phyloP scores from a whole-genome alignment of 192 early-diverging fungal genomes.

The Coemansia sp. region DNA sequence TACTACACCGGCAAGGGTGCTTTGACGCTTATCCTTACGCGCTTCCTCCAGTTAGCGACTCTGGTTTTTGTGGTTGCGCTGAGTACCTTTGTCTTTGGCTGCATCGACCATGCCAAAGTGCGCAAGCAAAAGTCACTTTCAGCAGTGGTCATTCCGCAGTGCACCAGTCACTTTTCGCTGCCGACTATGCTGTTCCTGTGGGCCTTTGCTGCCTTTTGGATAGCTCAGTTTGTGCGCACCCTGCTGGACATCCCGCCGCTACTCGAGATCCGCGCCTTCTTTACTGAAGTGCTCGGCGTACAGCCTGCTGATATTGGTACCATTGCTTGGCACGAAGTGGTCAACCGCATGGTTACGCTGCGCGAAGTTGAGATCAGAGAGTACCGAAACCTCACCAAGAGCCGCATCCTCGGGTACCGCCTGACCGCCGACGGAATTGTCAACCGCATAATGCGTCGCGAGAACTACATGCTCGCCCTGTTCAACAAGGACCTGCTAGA shows the following conservation, averaged over 20 bases:
- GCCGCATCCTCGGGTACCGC: slow-evolving; percentile 54
- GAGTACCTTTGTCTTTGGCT: slow-evolving; percentile 84
- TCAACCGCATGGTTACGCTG: slow-evolving; percentile 69
- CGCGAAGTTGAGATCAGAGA: slow-evolving; percentile 64
- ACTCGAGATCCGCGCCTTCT: slow-evolving; percentile 84
- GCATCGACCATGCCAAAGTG: slow-evolving; percentile 87
- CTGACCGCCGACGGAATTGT: slow-evolving; percentile 75
- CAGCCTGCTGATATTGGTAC: slow-evolving; percentile 80
- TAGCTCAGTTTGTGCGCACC: slow-evolving; percentile 67
- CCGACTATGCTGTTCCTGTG: slow-evolving; percentile 59
- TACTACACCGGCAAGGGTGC: slow-evolving; percentile 92
- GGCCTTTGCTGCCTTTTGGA: slow-evolving; percentile 73
- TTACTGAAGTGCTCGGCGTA: slow-evolving; percentile 74
- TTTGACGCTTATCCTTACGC: slow-evolving; percentile 74
- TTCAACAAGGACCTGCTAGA: slow-evolving; percentile 92
- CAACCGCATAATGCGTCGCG: slow-evolving; percentile 94
- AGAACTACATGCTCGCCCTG: slow-evolving; percentile 95
- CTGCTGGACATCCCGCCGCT: slow-evolving; percentile 70
- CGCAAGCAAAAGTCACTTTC: slow-evolving; percentile 64
- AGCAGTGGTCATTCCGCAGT: slow-evolving; percentile 78
- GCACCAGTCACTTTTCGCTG: slow-evolving; percentile 66
- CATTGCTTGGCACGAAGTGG: slow-evolving; percentile 82
- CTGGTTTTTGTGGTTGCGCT: slow-evolving; percentile 87
- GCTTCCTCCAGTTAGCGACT: slow-evolving; percentile 77
- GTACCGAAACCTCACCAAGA: slow-evolving; percentile 49